Evolutionary conservation across 1,139 yeast genomes (phyloP).

Genomic region (Nakaseomyces bracarensis): DNA sequence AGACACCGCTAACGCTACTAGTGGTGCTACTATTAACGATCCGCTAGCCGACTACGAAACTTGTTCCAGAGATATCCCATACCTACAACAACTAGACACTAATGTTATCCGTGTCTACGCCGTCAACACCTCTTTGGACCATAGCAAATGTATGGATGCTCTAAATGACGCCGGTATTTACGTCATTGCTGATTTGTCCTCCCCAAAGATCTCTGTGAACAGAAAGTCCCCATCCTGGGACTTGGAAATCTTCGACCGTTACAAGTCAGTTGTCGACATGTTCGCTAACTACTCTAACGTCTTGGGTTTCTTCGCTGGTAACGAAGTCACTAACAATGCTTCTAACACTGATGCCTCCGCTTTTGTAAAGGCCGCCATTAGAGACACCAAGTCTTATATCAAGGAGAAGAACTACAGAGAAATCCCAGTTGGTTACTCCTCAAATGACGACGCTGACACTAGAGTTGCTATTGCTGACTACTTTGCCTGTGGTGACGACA

Average conservation of each 20-base stretch:
- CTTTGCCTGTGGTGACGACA: slow-evolving; percentile 64
- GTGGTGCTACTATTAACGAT: slow-evolving; percentile 46
- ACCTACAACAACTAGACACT: slow-evolving; percentile 49
- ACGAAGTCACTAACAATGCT: slow-evolving; percentile 65
- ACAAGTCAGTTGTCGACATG: slow-evolving; percentile 54
- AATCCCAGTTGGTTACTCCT: slow-evolving; percentile 76
- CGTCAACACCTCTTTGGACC: slow-evolving; percentile 56
- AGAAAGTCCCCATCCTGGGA: slow-evolving; percentile 54
- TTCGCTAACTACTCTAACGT: slow-evolving; percentile 63
- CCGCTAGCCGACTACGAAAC: slow-evolving; percentile 61
- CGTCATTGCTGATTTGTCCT: slow-evolving; percentile 65
- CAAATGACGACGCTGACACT: slow-evolving; percentile 63
- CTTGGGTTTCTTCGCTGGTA: slow-evolving; percentile 75
- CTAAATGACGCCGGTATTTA: slow-evolving; percentile 72
- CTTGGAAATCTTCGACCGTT: slow-evolving; percentile 54
- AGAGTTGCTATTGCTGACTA: slow-evolving; percentile 65
- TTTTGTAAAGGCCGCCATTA: slow-evolving; percentile 70
- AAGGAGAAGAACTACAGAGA: slow-evolving; percentile 50
- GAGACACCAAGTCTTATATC: slow-evolving; percentile 68
- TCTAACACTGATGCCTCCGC: slow-evolving; percentile 69
- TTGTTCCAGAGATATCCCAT: slow-evolving; percentile 75
- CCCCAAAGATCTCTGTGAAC: slow-evolving; percentile 57
- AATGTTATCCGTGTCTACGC: slow-evolving; percentile 72
- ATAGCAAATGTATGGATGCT: slow-evolving; percentile 56
- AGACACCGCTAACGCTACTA: slow-evolving; percentile 49